phyloP scores from a whole-genome alignment of 2,329 filamentous ascomycete species.

The Ascomycota sp. region DNA sequence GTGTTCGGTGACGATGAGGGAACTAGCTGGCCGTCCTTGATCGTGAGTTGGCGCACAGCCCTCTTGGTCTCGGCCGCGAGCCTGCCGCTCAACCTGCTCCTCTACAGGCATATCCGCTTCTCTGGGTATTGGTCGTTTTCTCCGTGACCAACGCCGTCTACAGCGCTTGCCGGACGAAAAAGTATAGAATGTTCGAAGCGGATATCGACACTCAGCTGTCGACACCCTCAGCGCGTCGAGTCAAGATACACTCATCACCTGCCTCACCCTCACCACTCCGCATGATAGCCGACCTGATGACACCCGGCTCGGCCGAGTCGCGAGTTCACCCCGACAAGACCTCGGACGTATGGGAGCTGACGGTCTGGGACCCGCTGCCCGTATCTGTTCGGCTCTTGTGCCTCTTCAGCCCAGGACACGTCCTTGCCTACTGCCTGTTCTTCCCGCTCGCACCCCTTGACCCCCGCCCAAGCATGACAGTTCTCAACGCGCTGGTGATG shows the following conservation, averaged over 20 bases:
- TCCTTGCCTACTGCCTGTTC: slow-evolving; percentile 77
- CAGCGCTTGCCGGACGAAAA: slow-evolving; percentile 60
- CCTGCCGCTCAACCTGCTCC: slow-evolving; percentile 1
- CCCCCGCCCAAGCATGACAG: slow-evolving; percentile 63
- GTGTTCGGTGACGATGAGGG: slow-evolving; percentile 57
- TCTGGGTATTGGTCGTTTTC: slow-evolving; percentile 45
- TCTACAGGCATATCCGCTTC: slow-evolving; percentile 42
- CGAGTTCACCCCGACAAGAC: slow-evolving; percentile 65
- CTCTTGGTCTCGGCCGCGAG: slow-evolving; percentile 3
- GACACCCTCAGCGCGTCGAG: slow-evolving; percentile 74
- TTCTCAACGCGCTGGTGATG: slow-evolving; percentile 64
- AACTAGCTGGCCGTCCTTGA: slow-evolving; percentile 41
- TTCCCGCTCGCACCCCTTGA: slow-evolving; percentile 60
- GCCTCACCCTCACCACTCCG: slow-evolving; percentile 58
- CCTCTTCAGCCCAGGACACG: slow-evolving; percentile 80
- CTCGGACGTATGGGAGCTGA: slow-evolving; percentile 84
- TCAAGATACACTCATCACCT: slow-evolving; percentile 72
- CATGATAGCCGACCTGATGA: slow-evolving; percentile 48
- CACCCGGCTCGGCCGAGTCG: slow-evolving; percentile 52
- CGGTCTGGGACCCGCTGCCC: slow-evolving; percentile 83
- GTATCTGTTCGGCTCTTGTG: slow-evolving; percentile 68
- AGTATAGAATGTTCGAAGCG: slow-evolving; percentile 81
- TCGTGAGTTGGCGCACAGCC: slow-evolving; percentile 19
- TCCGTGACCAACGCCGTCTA: slow-evolving; percentile 64
- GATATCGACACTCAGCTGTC: slow-evolving; percentile 55